Evolutionary conservation across 805 yeast genomes (phyloP), one percentile per base, ranked within the genome.

Genomic region (Candida ulmi): DNA sequence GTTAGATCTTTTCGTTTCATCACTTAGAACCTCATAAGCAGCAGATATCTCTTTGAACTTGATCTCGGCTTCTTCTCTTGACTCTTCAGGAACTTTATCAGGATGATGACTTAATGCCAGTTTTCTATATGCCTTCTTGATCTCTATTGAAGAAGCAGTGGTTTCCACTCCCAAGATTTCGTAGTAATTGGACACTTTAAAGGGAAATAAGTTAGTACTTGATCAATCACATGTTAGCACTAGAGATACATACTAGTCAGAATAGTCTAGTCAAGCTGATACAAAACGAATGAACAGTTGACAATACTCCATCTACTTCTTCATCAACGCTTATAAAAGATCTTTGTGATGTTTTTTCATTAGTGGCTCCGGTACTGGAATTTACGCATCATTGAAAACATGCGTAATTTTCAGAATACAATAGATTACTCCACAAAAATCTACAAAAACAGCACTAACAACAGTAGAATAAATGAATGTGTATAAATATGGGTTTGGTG

Each of bases 31-130:
- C 55, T 88, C 95, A 58, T 91, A 91, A 0, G 98, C 98, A 44
- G 82, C 83, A 16, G 82, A 74, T 41, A 91, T 76, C 51, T 83
- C 90, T 59, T 91, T 91, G 63, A 91, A 91, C 55, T 72, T 75
- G 45, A 73, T 66, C 60, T 88, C 97, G 3, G 95, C 84, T 16
- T 67, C 75, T 13, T 70, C 81, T 43, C 93, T 68, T 17, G 77
- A 78, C 9, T 74, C 77, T 47, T 78, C 86, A 0, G 76, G 58
- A 2, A 78, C 88, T 57, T 93, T 91, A 60, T 91, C 98, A 0
- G 98, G 98, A 61, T 91, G 98, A 52, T 80, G 76, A 43, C 69
- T 67, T 30, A 91, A 69, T 11, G 98, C 98, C 36, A 88, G 71
- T 50, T 80, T 83, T 48, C 95, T 73, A 62, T 87, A 91, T 0